Evolutionary conservation across 2,329 filamentous ascomycete genomes (phyloP).

Genomic region (Clathrospora elynae): DNA sequence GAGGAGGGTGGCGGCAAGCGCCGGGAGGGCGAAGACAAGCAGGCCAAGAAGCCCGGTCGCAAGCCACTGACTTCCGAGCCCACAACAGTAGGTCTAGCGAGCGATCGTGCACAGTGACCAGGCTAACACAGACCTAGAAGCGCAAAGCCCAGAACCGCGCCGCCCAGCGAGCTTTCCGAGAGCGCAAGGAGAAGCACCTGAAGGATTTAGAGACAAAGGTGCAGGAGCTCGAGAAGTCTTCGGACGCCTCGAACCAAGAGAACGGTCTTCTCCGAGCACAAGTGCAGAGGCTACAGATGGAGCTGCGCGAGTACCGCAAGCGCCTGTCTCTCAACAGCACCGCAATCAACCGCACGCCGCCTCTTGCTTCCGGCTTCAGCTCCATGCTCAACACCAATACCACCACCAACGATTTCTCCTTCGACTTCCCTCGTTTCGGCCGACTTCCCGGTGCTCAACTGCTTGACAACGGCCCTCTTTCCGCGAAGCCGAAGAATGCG

Average conservation of each 20-base stretch:
- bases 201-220: conserved; percentile 73
- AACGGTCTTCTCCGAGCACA: conserved; percentile 84
- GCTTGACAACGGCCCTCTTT: conserved; percentile 56
- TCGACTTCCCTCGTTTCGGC: conserved; percentile 95
- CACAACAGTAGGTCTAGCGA: conserved; percentile 75
- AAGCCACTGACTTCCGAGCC: conserved; percentile 96
- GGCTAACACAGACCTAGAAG: conserved; percentile 64
- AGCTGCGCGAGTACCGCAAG: conserved; percentile 90
- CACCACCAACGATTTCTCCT: conserved; percentile 82
- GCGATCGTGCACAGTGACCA: conserved; percentile 7
- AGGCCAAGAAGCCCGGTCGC: conserved; percentile 91
- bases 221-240: conserved; percentile 74
- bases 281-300: conserved; percentile 82
- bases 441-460: conserved; percentile 64
- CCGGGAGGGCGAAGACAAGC: conserved; percentile 81
- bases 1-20: conserved; percentile 74
- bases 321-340: conserved; percentile 68
- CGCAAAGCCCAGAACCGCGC: conserved; percentile 79
- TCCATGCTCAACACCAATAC: conserved; percentile 59
- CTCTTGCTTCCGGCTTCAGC: conserved; percentile 52
- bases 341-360: conserved; percentile 55
- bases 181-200: conserved; percentile 69
- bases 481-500: conserved; percentile 37
- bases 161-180: conserved; percentile 65
- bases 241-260: conserved; percentile 80